phyloP scores from a whole-genome alignment of 345 rosid species.

The Populus nigra region DNA sequence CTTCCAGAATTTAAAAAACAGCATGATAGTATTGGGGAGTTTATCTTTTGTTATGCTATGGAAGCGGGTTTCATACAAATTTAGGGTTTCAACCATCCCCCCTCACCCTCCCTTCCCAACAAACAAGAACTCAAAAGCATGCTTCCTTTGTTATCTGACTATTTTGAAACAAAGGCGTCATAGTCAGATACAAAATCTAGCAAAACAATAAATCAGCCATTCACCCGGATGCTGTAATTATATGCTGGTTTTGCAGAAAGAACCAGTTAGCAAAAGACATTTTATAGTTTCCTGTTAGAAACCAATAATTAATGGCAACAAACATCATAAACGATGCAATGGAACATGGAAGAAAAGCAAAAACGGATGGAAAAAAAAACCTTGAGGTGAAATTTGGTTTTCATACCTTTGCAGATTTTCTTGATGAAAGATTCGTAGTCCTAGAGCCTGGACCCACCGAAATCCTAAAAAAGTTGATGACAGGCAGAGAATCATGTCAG shows the following conservation, averaged over 20 bases:
- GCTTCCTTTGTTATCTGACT: not conserved
- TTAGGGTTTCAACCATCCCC: not conserved
- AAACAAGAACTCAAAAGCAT: not conserved
- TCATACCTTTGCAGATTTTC: conserved; percentile 49
- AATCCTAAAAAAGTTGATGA: conserved; percentile 35
- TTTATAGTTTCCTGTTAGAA: not conserved
- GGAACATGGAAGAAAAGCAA: not conserved
- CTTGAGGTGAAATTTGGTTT: conserved; percentile 4
- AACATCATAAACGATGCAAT: not conserved
- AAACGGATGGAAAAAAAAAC: not conserved
- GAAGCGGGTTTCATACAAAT: not conserved
- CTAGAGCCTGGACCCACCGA: conserved; percentile 36
- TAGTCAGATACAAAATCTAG: not conserved
- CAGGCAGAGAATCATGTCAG: not conserved
- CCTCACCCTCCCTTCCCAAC: not conserved
- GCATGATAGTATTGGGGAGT: not conserved
- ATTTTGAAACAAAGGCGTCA: not conserved
- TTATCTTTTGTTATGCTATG: not conserved
- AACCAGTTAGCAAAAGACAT: not conserved
- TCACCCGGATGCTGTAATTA: not conserved
- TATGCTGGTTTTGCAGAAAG: not conserved
- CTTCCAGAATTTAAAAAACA: not conserved
- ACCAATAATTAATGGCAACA: not conserved
- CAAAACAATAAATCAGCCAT: not conserved
- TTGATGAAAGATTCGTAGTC: conserved; percentile 32